A percentile compares a stretch with the other conserved stretches of the same genome.
Conservation (phyloP, 805 yeast genomes). For the Nakazawaea ishiwadae region DNA sequence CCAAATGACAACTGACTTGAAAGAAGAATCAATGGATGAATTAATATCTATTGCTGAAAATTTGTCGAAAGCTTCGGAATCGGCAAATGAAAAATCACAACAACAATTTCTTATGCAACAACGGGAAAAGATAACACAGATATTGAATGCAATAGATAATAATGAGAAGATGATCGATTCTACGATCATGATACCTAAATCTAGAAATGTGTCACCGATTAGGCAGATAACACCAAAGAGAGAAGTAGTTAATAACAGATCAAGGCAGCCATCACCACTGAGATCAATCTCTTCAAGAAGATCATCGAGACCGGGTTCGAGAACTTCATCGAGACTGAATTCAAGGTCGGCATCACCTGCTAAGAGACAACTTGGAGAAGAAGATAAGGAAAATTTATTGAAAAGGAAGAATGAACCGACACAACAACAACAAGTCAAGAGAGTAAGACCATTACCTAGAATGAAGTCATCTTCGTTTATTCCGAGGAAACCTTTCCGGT, state of each 20-base stretch:
- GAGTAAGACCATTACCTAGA: too few species aligned
- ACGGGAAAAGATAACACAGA: conserved; percentile 4
- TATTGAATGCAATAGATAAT: conserved; percentile 2
- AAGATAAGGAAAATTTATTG: too few species aligned
- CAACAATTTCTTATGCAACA: neutral
- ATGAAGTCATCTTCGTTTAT: too few species aligned
- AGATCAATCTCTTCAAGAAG: neutral
- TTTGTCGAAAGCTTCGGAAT: neutral
- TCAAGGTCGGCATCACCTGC: conserved; percentile 5
- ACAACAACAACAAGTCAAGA: too few species aligned
- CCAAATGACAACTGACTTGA: neutral
- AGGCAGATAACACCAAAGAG: conserved; percentile 3
- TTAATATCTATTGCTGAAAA: neutral
- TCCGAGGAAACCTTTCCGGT: too few species aligned
- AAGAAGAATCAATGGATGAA: neutral
- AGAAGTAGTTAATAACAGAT: neutral
- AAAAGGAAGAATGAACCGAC: too few species aligned
- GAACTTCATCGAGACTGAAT: conserved; percentile 2
- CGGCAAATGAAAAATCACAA: neutral
- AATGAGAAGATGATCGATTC: conserved; percentile 6
- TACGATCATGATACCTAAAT: neutral
- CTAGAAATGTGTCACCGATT: conserved; percentile 8
- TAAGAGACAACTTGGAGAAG: neutral
- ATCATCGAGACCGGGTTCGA: conserved; percentile 1
- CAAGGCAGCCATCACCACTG: neutral